A percentile compares a stretch with the other conserved stretches of the same genome.
Evolutionary conservation across 352 stramenopile species (phyloP).

Genomic region (Globisporangium paddicum): DNA sequence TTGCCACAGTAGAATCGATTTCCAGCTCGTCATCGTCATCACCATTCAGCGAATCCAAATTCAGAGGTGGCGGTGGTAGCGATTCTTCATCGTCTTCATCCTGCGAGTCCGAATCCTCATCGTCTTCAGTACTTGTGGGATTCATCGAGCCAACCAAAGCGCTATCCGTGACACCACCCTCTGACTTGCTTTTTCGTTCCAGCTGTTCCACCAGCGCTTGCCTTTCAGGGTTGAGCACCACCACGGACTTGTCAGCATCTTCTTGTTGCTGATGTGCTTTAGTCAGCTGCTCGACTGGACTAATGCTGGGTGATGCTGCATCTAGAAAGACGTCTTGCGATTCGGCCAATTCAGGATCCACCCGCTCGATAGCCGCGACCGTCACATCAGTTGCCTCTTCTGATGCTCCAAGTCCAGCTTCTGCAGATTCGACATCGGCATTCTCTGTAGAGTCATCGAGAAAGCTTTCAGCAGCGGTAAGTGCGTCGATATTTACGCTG

Average conservation of each 20-base stretch:
- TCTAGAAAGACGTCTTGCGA: neutral
- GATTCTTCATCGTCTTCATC: conserved; percentile 29
- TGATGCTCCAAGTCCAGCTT: neutral
- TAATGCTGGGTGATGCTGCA: neutral
- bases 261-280: neutral
- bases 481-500: neutral
- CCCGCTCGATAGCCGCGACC: too few relatives aligned
- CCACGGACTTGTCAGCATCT: neutral
- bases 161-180: too few relatives aligned
- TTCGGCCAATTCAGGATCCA: neutral
- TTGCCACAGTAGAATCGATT: conserved; percentile 28
- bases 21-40: conserved; percentile 53
- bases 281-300: neutral
- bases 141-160: conserved; percentile 15
- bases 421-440: neutral
- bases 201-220: neutral
- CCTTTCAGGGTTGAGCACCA: neutral
- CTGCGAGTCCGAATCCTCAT: conserved; percentile 12
- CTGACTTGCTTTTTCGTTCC: too few relatives aligned
- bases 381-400: neutral
- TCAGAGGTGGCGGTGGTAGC: conserved; percentile 10
- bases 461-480: too few relatives aligned
- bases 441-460: neutral
- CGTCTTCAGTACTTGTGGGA: conserved; percentile 6
- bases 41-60: conserved; percentile 4